Evolutionary conservation across 768 basidiomycete species (phyloP).

Genomic region (Suillus lakei): DNA sequence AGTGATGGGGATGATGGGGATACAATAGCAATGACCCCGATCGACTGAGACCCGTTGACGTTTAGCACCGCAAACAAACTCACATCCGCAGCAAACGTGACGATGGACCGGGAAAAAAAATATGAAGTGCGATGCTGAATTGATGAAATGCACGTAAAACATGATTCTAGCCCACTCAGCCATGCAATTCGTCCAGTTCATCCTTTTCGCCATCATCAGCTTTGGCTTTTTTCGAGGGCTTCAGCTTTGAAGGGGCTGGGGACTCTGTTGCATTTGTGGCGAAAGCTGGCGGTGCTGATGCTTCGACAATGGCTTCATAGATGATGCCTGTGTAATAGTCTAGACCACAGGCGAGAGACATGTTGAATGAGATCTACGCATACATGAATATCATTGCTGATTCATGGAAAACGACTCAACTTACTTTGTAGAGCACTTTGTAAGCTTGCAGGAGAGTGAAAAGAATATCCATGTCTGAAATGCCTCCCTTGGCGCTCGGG

Average conservation of each 20-base stretch:
- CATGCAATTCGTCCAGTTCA: constrained; percentile 90
- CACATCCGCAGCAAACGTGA: too few species aligned
- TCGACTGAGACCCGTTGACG: too few species aligned
- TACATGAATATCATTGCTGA: neutral
- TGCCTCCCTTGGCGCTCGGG: constrained; percentile 75
- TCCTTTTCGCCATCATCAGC: constrained; percentile 59
- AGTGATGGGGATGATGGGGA: too few species aligned
- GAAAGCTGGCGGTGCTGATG: constrained; percentile 90
- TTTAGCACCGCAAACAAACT: too few species aligned
- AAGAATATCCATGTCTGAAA: constrained; percentile 84
- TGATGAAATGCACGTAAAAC: too few species aligned
- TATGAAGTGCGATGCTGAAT: too few species aligned
- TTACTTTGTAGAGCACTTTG: constrained; percentile 75
- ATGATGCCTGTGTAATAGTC: constrained; percentile 99
- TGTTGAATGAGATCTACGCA: constrained; percentile 87
- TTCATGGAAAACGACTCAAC: constrained; percentile 15
- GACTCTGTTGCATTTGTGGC: constrained; percentile 53
- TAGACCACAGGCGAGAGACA: constrained; percentile 95
- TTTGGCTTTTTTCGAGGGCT: constrained; percentile 47
- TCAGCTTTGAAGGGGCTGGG: constrained; percentile 38
- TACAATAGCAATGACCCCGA: too few species aligned
- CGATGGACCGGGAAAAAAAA: too few species aligned
- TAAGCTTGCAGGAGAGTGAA: constrained; percentile 86
- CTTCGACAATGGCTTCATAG: constrained; percentile 94
- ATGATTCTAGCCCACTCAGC: too few species aligned